Percentiles rank a stretch among this genome's conserved stretches.
These are phyloP conservation scores for Talaromyces sp. DNA, from an alignment of 2,329 filamentous ascomycete genomes.

Conservation along the genomic window DNA sequence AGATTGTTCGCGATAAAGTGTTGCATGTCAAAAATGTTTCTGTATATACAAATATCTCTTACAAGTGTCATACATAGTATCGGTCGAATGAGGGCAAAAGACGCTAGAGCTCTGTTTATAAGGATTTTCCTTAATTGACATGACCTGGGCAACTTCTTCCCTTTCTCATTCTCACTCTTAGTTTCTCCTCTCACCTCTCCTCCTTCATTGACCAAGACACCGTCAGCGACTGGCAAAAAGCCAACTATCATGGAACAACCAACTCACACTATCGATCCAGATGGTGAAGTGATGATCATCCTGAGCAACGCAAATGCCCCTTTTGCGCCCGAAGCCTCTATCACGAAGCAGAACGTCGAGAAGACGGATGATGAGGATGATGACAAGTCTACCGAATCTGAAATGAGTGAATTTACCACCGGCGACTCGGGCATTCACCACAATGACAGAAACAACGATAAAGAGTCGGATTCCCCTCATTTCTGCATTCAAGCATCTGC, in stretches of 20 bases:
- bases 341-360: not conserved
- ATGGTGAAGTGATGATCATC: constrained; percentile 7
- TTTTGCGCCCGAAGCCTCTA: not conserved
- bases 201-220: not conserved
- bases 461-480: no score
- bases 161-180: not conserved
- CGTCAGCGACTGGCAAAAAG: not conserved
- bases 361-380: not conserved
- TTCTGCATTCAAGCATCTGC: constrained; percentile 24
- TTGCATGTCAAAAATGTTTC: no score
- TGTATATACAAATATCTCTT: no score
- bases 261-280: constrained; percentile 19
- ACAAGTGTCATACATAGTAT: no score
- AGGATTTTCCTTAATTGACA: not conserved
- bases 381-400: no score
- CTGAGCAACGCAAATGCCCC: not conserved
- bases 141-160: not conserved
- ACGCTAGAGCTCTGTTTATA: no score
- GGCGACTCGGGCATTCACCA: fast-evolving
- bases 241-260: not conserved
- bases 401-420: no score
- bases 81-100: no score
- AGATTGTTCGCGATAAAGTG: no score
- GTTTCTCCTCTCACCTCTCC: not conserved
- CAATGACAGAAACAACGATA: no score